Conservation (phyloP, 495 filamentous ascomycete species). For the Rhypophila decipiens region DNA sequence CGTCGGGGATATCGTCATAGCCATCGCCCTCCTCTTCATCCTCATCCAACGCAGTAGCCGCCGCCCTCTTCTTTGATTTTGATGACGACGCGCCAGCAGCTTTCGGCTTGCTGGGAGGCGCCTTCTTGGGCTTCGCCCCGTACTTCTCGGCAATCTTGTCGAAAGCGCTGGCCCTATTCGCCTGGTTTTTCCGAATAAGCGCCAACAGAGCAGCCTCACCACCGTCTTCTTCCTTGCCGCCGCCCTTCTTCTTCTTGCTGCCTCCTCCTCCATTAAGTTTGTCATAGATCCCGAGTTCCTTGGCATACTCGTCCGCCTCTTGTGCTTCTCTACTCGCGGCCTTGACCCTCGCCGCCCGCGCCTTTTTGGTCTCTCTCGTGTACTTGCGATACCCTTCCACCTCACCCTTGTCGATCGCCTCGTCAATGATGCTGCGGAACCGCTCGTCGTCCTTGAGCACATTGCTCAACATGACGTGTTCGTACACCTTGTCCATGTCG, state of each 20-base stretch:
- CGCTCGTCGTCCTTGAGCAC: constrained; percentile 80
- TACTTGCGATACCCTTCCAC: constrained; percentile 63
- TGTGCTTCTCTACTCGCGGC: constrained; percentile 57
- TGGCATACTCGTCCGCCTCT: constrained; percentile 67
- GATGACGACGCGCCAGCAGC: too few species aligned
- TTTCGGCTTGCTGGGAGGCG: not conserved
- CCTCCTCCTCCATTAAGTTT: constrained; percentile 36
- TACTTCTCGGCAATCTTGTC: constrained; percentile 72
- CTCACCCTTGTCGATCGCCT: constrained; percentile 63
- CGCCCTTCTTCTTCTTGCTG: constrained; percentile 34
- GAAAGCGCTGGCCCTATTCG: constrained; percentile 44
- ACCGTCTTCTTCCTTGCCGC: constrained; percentile 35
- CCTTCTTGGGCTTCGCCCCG: not conserved
- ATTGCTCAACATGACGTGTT: constrained; percentile 77
- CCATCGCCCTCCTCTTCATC: too few species aligned
- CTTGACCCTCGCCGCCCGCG: constrained; percentile 57
- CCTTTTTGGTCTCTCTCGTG: constrained; percentile 59
- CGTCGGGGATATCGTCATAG: not conserved
- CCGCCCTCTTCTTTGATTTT: not conserved
- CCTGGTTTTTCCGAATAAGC: constrained; percentile 36
- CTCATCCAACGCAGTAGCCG: not conserved
- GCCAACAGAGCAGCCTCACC: constrained; percentile 35
- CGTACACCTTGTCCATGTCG: constrained; percentile 68
- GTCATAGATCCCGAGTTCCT: constrained; percentile 63
- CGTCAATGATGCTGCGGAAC: constrained; percentile 71